These are phyloP conservation scores for Macrophomina tecta DNA, from an alignment of 2,329 filamentous ascomycete genomes.

Conservation along the genomic window DNA sequence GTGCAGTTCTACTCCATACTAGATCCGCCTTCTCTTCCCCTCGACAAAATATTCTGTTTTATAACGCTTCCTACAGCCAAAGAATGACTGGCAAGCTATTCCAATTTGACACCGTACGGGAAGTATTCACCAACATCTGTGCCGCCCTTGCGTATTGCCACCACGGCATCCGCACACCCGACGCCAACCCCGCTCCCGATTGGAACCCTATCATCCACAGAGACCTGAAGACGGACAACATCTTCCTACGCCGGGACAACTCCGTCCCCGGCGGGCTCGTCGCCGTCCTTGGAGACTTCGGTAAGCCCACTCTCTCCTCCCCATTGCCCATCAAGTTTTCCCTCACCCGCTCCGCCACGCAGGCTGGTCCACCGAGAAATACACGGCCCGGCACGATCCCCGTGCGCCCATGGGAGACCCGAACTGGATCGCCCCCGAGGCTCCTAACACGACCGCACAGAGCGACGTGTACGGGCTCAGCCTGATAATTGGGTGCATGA, in stretches of 20 bases:
- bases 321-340: not conserved
- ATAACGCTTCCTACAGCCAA: too few relatives aligned
- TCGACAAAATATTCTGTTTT: too few relatives aligned
- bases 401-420: too few relatives aligned
- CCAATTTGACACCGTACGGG: not conserved
- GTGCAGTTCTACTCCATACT: too few relatives aligned
- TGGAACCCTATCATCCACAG: not conserved
- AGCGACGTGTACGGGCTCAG: too few relatives aligned
- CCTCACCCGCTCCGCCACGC: not conserved
- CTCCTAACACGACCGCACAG: too few relatives aligned
- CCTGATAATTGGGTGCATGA: too few relatives aligned
- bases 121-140: not conserved
- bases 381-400: too few relatives aligned
- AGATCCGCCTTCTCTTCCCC: too few relatives aligned
- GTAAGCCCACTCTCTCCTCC: not conserved
- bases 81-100: too few relatives aligned
- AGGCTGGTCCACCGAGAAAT: not conserved
- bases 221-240: not conserved
- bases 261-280: not conserved
- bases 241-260: not conserved
- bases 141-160: not conserved
- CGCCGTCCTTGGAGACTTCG: slow-evolving; percentile 1
- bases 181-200: not conserved
- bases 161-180: not conserved
- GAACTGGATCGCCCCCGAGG: too few relatives aligned